phyloP scores from a whole-genome alignment of 768 basidiomycete species.

The Russula olivacea region DNA sequence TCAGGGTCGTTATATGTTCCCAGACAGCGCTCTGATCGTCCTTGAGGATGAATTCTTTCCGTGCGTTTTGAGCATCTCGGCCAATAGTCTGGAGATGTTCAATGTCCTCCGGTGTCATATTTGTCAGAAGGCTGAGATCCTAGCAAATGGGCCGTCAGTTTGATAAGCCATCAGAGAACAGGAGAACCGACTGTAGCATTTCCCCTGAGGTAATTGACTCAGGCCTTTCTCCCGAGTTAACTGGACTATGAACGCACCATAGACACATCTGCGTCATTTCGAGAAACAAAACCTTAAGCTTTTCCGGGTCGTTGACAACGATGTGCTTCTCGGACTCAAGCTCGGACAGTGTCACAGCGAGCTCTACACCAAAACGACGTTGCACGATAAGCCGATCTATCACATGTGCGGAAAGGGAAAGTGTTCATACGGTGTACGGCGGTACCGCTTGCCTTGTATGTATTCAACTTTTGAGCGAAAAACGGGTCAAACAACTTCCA shows the following conservation, averaged over 20 bases:
- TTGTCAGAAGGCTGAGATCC: slow-evolving; percentile 89
- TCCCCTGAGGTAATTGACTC: slow-evolving; percentile 50
- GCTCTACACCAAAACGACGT: slow-evolving; percentile 41
- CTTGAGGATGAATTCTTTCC: slow-evolving; percentile 73
- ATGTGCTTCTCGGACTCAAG: slow-evolving; percentile 46
- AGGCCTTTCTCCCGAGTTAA: not conserved
- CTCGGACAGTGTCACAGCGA: slow-evolving; percentile 67
- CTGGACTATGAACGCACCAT: slow-evolving; percentile 44
- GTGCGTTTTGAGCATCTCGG: slow-evolving; percentile 68
- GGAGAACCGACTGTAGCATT: slow-evolving; percentile 71
- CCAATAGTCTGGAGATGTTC: slow-evolving; percentile 77
- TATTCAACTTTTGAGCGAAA: slow-evolving; percentile 65
- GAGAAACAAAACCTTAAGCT: slow-evolving; percentile 60
- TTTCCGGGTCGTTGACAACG: slow-evolving; percentile 43
- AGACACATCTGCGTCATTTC: slow-evolving; percentile 91
- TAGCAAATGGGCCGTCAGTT: slow-evolving; percentile 29
- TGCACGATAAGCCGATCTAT: not conserved
- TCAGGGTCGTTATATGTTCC: slow-evolving; percentile 56
- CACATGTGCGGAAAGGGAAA: not conserved
- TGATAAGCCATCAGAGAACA: not conserved
- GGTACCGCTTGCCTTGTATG: slow-evolving; percentile 70
- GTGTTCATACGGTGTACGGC: slow-evolving; percentile 67
- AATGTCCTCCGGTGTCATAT: slow-evolving; percentile 77
- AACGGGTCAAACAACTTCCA: slow-evolving; percentile 87
- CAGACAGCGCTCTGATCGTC: slow-evolving; percentile 78